Conservation (phyloP, 164 flowering plant genomes). For the Dillenia turbinata region DNA sequence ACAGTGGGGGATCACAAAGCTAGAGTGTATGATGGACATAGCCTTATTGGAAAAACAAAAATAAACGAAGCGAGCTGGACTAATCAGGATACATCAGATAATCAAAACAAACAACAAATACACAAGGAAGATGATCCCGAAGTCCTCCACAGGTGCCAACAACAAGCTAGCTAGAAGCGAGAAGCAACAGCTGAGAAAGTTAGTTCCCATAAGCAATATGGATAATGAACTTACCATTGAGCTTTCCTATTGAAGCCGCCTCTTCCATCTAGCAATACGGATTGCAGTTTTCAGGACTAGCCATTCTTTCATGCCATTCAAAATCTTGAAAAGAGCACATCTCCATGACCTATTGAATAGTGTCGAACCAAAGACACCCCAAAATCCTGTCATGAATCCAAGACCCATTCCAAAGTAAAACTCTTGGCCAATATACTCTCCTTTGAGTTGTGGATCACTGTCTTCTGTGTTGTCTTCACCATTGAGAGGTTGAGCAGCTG, state of each 20-base stretch:
- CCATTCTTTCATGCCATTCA: not conserved
- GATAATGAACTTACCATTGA: too few relatives aligned
- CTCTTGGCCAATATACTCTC: not conserved
- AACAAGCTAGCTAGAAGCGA: too few relatives aligned
- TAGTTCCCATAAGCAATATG: too few relatives aligned
- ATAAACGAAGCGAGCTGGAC: too few relatives aligned
- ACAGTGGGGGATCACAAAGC: too few relatives aligned
- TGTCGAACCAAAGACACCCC: constrained; percentile 1
- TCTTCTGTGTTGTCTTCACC: not conserved
- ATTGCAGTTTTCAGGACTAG: not conserved
- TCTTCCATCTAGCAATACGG: not conserved
- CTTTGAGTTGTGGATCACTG: not conserved
- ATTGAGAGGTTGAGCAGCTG: not conserved
- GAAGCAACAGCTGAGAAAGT: too few relatives aligned
- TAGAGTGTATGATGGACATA: too few relatives aligned
- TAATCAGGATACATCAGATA: too few relatives aligned
- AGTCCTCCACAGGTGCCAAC: too few relatives aligned
- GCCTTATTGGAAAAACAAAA: too few relatives aligned
- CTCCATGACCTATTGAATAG: not conserved
- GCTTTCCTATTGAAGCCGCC: not conserved
- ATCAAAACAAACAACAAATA: too few relatives aligned
- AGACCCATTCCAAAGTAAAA: not conserved
- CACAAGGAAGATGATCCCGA: too few relatives aligned
- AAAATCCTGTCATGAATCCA: constrained; percentile 2
- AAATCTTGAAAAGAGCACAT: not conserved